phyloP scores from a whole-genome alignment of 2,329 filamentous ascomycete genomes.

The Beauveria asiatica region DNA sequence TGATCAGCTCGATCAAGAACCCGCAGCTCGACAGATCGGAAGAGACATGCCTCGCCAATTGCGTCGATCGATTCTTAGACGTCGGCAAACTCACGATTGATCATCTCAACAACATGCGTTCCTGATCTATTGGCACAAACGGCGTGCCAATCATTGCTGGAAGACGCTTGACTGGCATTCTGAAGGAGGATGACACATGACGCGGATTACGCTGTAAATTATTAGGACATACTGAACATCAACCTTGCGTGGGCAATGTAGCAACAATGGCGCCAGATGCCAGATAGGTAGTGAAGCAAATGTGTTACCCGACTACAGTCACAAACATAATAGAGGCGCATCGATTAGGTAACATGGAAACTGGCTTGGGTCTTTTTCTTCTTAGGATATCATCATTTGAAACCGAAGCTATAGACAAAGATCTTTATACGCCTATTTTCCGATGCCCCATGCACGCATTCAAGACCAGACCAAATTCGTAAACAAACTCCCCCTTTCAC shows the following conservation, averaged over 20 bases:
- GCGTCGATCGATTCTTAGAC: conserved; percentile 89
- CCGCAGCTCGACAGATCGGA: conserved; percentile 68
- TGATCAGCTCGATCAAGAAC: conserved; percentile 63
- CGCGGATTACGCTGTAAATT: not conserved
- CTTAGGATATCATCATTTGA: conserved; percentile 27
- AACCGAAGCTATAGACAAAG: conserved; percentile 10
- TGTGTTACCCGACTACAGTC: not conserved
- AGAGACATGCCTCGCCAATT: conserved; percentile 81
- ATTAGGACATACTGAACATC: not conserved
- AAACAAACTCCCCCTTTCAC: conserved; percentile 19
- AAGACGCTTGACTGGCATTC: not conserved
- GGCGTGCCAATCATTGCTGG: not conserved
- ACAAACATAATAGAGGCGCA: not conserved
- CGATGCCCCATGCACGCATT: conserved; percentile 16
- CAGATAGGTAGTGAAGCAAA: not conserved
- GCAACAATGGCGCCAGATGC: not conserved
- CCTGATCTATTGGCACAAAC: conserved; percentile 8
- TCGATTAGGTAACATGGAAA: conserved; percentile 10
- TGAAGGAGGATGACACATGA: no score
- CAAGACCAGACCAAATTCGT: conserved; percentile 30
- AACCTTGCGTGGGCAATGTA: not conserved
- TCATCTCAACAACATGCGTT: conserved; percentile 61
- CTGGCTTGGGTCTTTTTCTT: conserved; percentile 16
- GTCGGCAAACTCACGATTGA: conserved; percentile 76
- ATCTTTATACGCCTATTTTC: conserved; percentile 10